Base-by-base conservation (phyloP, 371 early-diverging fungal species). In the Lichtheimia corymbifera region DNA sequence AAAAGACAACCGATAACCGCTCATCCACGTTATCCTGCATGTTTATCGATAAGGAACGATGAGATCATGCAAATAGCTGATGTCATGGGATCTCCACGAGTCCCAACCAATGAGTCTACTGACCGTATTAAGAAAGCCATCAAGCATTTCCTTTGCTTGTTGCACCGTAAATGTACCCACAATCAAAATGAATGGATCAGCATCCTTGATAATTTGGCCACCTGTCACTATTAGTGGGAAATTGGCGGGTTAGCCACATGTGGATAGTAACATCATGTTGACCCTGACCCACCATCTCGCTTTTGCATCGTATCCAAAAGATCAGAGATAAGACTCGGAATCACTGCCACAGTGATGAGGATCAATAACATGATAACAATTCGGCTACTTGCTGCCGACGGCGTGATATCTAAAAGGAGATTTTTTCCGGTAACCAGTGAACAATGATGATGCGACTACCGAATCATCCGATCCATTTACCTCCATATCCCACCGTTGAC, bases 401-500 rank as follows among this genome's bases (percentile, higher is more conserved):
- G 86, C 0, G 89, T 86, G 27, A 93, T 86, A 62, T 93, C 93
- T 78, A 64, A 28, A 42, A 35, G 35, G 35, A 35, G 35, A 35
- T 9, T 35, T 9, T 35, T 35, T 11, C 35, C 35, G 35, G 28
- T 9, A 35, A 35, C 35, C 9, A 9, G 2, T 35, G 11, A 35
- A 11, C 9, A 35, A 35, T 35, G 28, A 28, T 28, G 35, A 35
- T 35, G 11, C 35, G 35, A 35, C 11, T 35, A 35, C 11, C 35
- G 35, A 35, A 11, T 35, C 35, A 35, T 35, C 35, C 35, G 35
- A 11, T 11, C 6, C 35, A 2, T 27, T 27, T 61, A 77, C 77
- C 79, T 35, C 93, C 93, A 61, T 91, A 93, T 2, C 93, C 93
- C 5, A 93, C 93, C 0, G 93, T 93, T 0, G 90, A 84, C 9